Evolutionary conservation across 1,139 yeast species (phyloP), one percentile per base, ranked within the genome.

Genomic region (Hansenula lynferdii): DNA sequence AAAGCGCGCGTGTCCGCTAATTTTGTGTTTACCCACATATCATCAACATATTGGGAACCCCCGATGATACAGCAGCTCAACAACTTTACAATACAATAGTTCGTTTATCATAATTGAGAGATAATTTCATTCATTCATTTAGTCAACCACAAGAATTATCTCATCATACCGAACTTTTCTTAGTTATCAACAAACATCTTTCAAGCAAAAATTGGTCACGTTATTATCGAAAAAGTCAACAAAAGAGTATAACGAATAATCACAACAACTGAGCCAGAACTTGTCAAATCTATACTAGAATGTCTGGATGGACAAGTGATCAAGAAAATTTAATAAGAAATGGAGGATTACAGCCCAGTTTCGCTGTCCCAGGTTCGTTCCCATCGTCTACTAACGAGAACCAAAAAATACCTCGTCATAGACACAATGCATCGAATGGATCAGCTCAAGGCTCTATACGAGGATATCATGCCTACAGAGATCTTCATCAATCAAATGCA

Each of bases 61-160:
- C 19, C 14, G 20, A 27, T 27, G 29, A 27, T 27, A 17, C 29
- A 27, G 4, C 20, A 15, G 26, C 21, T 14, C 20, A 27, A 27
- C 19, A 15, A 27, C 18, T 17, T n/a, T n/a, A n/a, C n/a, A n/a
- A n/a, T 17, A 17, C 19, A 16, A 11, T 27, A 28, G 20, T n/a
- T n/a, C n/a, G n/a, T n/a, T n/a, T n/a, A n/a, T n/a, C n/a, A n/a
- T n/a, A n/a, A n/a, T n/a, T n/a, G n/a, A 34, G 21, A 27, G 21
- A 21, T 27, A 34, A 27, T 34, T 34, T 34, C 36, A 34, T 34
- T 34, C 36, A 34, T 27, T 34, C 36, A 23, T 34, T 33, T 34
- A 15, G 19, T 11, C 12, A 26, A 12, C n/a, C 14, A 34, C 36
- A 34, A 34, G 14, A 34, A 34, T 34, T 34, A 27, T 21, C 12